Percentiles rank a stretch among this genome's conserved stretches.
phyloP scores from a whole-genome alignment of 2,329 filamentous ascomycete genomes.

The Coniochaeta sp. region DNA sequence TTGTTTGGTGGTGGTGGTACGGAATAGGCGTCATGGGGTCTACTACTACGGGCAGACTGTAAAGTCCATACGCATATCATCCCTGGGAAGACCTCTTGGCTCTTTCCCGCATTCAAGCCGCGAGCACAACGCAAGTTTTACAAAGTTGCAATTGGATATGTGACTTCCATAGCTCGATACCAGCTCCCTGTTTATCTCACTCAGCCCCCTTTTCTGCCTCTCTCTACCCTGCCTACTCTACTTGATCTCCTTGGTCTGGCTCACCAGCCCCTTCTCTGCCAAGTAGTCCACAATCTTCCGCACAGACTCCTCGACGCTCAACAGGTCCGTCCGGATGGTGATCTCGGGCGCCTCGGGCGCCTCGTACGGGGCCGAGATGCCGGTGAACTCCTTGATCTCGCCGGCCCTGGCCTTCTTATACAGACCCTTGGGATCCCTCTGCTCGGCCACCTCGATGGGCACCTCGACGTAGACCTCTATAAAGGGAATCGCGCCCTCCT shows the following conservation, averaged over 20 bases:
- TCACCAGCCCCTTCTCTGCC: conserved; percentile 57
- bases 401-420: conserved; percentile 96
- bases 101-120: neutral
- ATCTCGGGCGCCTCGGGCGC: conserved; percentile 80
- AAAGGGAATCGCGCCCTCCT: conserved; percentile 71
- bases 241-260: conserved; percentile 19
- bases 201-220: neutral
- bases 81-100: neutral
- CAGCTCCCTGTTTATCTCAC: neutral
- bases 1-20: neutral
- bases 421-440: conserved; percentile 92
- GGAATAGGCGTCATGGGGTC: neutral
- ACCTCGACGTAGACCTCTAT: conserved; percentile 93
- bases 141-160: neutral
- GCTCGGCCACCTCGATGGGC: conserved; percentile 82
- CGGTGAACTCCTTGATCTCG: conserved; percentile 95
- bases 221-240: neutral
- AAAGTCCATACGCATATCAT: neutral
- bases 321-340: conserved; percentile 73
- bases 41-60: neutral
- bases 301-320: conserved; percentile 82
- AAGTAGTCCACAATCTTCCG: conserved; percentile 76
- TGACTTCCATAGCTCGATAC: neutral
- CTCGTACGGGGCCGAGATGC: conserved; percentile 93
- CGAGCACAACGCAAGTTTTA: neutral